These are phyloP conservation scores for Theileria annulata DNA, from an alignment of 169 alveolate species.

Conservation along the genomic window DNA sequence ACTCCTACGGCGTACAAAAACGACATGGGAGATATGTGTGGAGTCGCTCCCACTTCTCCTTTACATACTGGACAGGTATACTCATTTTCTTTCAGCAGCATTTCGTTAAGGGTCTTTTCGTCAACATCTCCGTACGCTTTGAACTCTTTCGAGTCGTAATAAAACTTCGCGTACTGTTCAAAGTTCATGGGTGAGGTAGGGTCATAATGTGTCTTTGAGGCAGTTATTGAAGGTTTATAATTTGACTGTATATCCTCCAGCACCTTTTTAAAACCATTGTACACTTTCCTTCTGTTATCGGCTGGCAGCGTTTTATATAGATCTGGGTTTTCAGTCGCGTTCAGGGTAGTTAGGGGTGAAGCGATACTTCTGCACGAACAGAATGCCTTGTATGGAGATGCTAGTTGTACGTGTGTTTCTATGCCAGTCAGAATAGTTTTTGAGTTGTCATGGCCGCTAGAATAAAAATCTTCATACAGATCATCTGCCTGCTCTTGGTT, in stretches of 20 bases:
- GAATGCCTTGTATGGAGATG: conserved; percentile 68
- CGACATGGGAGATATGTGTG: conserved; percentile 63
- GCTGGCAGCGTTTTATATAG: neutral
- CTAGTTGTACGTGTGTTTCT: conserved; percentile 75
- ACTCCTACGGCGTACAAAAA: conserved; percentile 66
- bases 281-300: neutral
- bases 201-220: conserved; percentile 11
- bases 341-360: neutral
- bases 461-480: neutral
- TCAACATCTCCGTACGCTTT: neutral
- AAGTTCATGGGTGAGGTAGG: conserved; percentile 5
- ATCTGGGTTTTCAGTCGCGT: conserved; percentile 6
- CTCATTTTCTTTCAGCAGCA: conserved; percentile 43
- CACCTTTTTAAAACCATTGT: conserved; percentile 29
- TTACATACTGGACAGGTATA: conserved; percentile 70
- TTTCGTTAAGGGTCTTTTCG: conserved; percentile 4
- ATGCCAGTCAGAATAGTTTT: conserved; percentile 64
- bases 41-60: conserved; percentile 77
- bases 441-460: neutral
- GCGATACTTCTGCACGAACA: conserved; percentile 70
- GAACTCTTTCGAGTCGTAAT: neutral
- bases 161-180: conserved; percentile 11
- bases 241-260: conserved; percentile 3
- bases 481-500: neutral
- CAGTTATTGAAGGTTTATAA: neutral